Evolutionary conservation across 345 rosid genomes (phyloP).

Genomic region (Eucalyptus pauciflora): DNA sequence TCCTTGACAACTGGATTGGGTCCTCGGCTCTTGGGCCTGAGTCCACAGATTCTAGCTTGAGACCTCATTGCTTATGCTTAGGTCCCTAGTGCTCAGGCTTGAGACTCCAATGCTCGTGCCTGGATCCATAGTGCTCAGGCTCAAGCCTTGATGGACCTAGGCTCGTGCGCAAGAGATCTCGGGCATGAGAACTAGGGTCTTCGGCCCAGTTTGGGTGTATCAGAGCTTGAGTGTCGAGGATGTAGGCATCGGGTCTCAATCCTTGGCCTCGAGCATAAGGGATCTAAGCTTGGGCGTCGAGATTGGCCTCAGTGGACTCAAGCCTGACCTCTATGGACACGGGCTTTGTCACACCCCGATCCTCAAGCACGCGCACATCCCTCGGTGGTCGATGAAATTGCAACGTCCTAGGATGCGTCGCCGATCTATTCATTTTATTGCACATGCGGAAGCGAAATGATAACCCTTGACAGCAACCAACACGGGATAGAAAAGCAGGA

Average conservation of each 20-base stretch:
- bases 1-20: neutral
- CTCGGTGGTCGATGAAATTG: too few relatives aligned
- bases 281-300: neutral
- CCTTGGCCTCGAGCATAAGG: fast-evolving
- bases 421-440: too few relatives aligned
- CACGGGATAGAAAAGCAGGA: too few relatives aligned
- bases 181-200: neutral
- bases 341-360: neutral
- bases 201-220: neutral
- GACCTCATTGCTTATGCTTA: too few relatives aligned
- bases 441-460: too few relatives aligned
- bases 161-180: neutral
- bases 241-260: neutral
- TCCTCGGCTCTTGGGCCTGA: fast-evolving
- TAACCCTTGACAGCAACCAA: too few relatives aligned
- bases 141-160: neutral
- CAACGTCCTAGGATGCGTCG: too few relatives aligned
- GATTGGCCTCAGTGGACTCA: neutral
- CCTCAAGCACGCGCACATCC: too few relatives aligned
- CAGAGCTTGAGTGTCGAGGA: neutral
- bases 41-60: neutral
- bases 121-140: neutral
- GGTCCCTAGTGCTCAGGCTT: neutral
- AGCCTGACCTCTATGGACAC: neutral
- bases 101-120: neutral